Evolutionary conservation across 176 grass and related monocot species (phyloP), one percentile per base, ranked within the genome.

Genomic region (Thinopyrum elongatum): DNA sequence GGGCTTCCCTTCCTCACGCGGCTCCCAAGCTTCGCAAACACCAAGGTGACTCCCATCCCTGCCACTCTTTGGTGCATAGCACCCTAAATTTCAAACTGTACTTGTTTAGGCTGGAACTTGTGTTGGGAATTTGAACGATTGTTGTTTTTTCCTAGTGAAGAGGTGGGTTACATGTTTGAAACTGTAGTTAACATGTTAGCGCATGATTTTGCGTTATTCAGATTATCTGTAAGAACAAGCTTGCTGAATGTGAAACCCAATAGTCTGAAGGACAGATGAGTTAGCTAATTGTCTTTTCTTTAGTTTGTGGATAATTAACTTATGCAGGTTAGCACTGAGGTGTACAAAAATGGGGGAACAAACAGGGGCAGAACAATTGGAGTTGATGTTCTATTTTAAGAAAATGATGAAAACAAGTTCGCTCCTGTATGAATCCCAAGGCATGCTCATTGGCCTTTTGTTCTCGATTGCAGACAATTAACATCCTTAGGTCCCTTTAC

Each of bases 1-100:
- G 96, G 93, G 8, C 85, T 98, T 22, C 96, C 96, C 4, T 95
- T 98, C 89, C 93, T 98, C 64, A 88, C 93, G 38, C 71, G 90
- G 38, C 91, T 89, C 38, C 83, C 91, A 22, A 82, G 79, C 36
- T 95, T 98, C 38, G 76, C 61, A 0, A 51, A 68, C 61, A 88
- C 82, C 53, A 95, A 93, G 89, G 93, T 92, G 82, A 57, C 12
- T 60, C 74, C 35, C 23, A 39, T 31, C 17, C 58, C 79, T 78
- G 53, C 33, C 44, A 14, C 9, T 58, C 69, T 51, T 26, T 65
- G 1, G 1, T 71, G 41, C 46, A 60, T 74, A 36, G 27, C 49
- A 72, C 51, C 21, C 15, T 76, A 35, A 51, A 21, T 57, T 33
- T 10, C 10, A 28, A 41, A n/a, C n/a, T n/a, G n/a, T n/a, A n/a